phyloP scores from a whole-genome alignment of 2,329 filamentous ascomycete genomes.

The Cryphonectria carpinicola region DNA sequence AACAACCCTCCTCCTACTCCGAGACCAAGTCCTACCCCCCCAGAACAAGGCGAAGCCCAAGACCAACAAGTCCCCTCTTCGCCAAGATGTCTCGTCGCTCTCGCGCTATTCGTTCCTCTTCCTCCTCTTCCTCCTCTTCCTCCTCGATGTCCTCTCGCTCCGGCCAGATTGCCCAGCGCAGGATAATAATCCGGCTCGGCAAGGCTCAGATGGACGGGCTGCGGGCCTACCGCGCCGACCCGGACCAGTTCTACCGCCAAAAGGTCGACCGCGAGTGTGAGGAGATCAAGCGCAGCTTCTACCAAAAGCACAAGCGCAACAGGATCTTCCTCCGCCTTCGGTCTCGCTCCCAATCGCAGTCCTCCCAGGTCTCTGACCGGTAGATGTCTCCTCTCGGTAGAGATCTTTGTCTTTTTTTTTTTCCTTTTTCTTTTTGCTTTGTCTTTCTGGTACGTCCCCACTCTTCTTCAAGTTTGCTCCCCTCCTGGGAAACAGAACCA shows the following conservation, averaged over 20 bases:
- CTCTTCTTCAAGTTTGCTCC: neutral
- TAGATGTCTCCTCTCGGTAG: neutral
- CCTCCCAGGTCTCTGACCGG: neutral
- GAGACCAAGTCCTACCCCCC: neutral
- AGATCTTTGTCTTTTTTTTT: neutral
- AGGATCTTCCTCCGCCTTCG: neutral
- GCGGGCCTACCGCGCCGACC: neutral
- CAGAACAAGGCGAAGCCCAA: neutral
- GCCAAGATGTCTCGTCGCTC: neutral
- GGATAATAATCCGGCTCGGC: neutral
- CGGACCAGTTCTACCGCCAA: neutral
- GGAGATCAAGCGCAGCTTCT: neutral
- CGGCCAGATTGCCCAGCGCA: neutral
- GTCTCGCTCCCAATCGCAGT: neutral
- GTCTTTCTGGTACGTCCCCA: neutral
- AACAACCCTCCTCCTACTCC: neutral
- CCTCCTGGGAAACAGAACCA: neutral
- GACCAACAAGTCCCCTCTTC: neutral
- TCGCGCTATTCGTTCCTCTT: neutral
- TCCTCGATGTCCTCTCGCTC: neutral
- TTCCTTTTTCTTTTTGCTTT: neutral
- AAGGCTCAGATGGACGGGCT: neutral
- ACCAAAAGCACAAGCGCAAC: neutral
- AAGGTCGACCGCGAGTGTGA: conserved; percentile 6
- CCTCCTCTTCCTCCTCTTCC: neutral